Conservation (phyloP, 2,329 filamentous ascomycete genomes). For the Annulohypoxylon truncatum region DNA sequence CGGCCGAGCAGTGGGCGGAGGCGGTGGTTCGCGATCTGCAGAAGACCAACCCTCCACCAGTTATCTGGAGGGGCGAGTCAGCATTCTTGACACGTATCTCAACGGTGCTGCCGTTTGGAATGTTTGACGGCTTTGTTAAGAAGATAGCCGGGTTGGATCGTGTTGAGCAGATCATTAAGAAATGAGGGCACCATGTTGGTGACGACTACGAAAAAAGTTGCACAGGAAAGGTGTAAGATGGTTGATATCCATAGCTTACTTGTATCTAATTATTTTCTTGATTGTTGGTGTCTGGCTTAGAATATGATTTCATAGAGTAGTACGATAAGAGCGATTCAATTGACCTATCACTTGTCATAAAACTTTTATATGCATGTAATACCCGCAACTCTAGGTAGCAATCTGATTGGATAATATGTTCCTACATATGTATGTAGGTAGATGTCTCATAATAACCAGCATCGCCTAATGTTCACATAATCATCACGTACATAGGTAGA, state of each 20-base stretch:
- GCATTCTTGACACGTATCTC: slow-evolving; percentile 20
- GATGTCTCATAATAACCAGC: no score
- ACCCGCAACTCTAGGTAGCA: no score
- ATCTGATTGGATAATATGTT: no score
- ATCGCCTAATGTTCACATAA: no score
- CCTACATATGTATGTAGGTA: no score
- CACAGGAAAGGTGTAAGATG: neutral
- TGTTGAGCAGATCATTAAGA: slow-evolving; percentile 28
- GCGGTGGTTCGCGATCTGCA: slow-evolving; percentile 27
- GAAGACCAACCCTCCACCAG: slow-evolving; percentile 22
- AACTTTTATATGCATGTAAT: neutral
- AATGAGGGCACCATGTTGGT: neutral
- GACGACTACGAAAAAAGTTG: neutral
- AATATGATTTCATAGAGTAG: no score
- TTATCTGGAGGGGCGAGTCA: slow-evolving; percentile 35
- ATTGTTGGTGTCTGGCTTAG: no score
- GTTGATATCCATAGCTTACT: neutral
- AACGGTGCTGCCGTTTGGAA: slow-evolving; percentile 28
- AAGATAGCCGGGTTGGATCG: slow-evolving; percentile 31
- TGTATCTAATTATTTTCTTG: neutral
- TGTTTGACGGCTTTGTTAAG: slow-evolving; percentile 30
- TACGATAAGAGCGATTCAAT: neutral
- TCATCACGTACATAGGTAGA: no score
- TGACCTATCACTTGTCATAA: neutral
- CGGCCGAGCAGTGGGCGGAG: slow-evolving; percentile 34